Evolutionary conservation across 2,329 filamentous ascomycete genomes (phyloP), one percentile per base, ranked within the genome.

Genomic region (Phialophora macrospora): DNA sequence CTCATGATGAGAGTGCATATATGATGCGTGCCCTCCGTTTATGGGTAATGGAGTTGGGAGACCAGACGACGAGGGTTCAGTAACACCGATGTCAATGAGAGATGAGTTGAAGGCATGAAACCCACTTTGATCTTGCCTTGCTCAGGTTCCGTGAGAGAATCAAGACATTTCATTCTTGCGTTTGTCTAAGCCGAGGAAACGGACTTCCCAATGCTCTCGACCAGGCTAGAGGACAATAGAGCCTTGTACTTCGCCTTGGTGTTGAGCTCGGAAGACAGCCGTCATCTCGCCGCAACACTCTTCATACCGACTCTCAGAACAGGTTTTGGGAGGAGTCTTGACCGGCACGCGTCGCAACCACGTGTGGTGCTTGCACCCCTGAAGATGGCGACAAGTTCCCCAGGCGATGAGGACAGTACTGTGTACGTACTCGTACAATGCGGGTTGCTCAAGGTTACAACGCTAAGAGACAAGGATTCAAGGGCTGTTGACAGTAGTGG

Each of bases 1-100:
- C 17, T 51, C 44, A 52, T 51, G 48, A 60, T 51, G 56, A 30
- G 55, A 41, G 41, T 20, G 56, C 26, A 30, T 46, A 44, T 12
- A 14, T n/a, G 22, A 7, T 41, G 8, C 8, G 14, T 38, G 24
- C 24, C 17, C 28, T 55, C 9, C 14, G 17, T 34, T 14, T 34
- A 55, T 28, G 17, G 28, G 28, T 55, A 55, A 55, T 55, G 52
- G 11, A 20, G 28, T 34, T 20, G 52, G 7, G 12, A 34, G n/a
- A 11, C 52, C 52, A 30, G 26, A 30, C 28, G 52, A 55, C 14
- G 12, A 34, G 28, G 28, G 17, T 34, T 20, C 11, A 22, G 26
- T 28, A 24, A 14, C 17, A 24, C 26, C 28, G 11, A 55, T 34
- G 28, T 30, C 52, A 55, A 32, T 28, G 52, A 55, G 52, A 55